These are phyloP conservation scores for Rhododendron ferrugineum DNA, from an alignment of 148 eudicot genomes.

Conservation along the genomic window DNA sequence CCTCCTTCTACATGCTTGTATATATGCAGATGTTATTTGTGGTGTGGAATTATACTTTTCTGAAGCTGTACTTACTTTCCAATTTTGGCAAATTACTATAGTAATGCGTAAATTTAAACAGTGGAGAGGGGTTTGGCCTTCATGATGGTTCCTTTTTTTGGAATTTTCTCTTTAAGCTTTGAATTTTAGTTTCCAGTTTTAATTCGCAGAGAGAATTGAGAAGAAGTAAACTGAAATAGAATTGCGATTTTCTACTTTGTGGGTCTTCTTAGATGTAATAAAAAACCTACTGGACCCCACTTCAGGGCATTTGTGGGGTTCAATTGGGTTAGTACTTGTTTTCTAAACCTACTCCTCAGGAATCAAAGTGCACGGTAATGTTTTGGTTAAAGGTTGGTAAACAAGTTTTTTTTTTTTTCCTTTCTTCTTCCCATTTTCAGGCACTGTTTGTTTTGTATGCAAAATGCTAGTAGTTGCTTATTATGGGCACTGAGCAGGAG, in stretches of 20 bases:
- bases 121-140: background rate
- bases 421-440: background rate
- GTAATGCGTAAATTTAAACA: background rate
- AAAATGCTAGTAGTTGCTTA: background rate
- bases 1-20: no score
- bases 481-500: conserved; percentile 11
- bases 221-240: background rate
- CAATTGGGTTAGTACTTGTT: background rate
- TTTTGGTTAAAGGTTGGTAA: conserved; percentile 12
- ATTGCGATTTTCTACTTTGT: background rate
- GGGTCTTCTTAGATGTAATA: background rate
- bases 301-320: background rate
- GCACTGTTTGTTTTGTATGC: background rate
- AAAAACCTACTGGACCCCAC: background rate
- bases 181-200: background rate
- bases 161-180: background rate
- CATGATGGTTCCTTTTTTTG: background rate
- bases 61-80: background rate
- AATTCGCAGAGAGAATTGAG: background rate
- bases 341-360: background rate
- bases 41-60: background rate
- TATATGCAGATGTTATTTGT: background rate
- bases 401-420: background rate
- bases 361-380: background rate
- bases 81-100: background rate